A percentile compares a stretch with the other conserved stretches of the same genome.
phyloP scores from a whole-genome alignment of 2,329 filamentous ascomycete species.

The Apiospora pterosperma region DNA sequence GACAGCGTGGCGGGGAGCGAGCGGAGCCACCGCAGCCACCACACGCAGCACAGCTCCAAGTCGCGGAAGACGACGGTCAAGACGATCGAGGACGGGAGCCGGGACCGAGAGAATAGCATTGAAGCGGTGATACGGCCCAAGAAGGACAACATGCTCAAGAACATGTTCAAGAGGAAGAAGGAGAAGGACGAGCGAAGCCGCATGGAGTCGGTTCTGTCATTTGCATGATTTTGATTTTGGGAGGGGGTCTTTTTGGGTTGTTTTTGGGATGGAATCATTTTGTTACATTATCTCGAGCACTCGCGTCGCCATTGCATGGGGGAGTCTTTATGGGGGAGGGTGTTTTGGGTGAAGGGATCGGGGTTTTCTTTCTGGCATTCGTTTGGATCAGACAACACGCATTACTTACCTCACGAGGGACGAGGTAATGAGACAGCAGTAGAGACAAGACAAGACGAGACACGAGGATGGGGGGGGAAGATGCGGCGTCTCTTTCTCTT shows the following conservation, averaged over 20 bases:
- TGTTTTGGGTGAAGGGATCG: not conserved
- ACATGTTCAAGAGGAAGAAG: constrained; percentile 56
- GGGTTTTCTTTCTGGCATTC: not conserved
- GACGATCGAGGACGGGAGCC: constrained; percentile 32
- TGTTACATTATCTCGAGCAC: not conserved
- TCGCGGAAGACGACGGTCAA: constrained; percentile 26
- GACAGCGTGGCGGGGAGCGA: constrained; percentile 34
- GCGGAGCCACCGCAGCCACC: constrained; percentile 22
- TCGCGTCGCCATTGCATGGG: not conserved
- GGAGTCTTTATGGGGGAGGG: not conserved
- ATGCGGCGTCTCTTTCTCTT: not conserved
- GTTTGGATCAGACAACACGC: not conserved
- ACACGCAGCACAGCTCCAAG: constrained; percentile 29
- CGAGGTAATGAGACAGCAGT: not conserved
- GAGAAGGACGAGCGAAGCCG: constrained; percentile 18
- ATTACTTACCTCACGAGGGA: not conserved
- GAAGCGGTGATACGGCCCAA: constrained; percentile 43
- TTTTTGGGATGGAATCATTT: not conserved
- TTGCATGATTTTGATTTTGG: not conserved
- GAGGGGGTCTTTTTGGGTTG: too few relatives aligned
- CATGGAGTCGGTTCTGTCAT: not conserved
- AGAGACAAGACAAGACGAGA: not conserved
- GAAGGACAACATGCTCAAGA: constrained; percentile 55
- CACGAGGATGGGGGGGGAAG: not conserved
- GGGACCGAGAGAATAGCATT: constrained; percentile 30